Evolutionary conservation across 805 yeast genomes (phyloP).

Genomic region (Komagataella populi): DNA sequence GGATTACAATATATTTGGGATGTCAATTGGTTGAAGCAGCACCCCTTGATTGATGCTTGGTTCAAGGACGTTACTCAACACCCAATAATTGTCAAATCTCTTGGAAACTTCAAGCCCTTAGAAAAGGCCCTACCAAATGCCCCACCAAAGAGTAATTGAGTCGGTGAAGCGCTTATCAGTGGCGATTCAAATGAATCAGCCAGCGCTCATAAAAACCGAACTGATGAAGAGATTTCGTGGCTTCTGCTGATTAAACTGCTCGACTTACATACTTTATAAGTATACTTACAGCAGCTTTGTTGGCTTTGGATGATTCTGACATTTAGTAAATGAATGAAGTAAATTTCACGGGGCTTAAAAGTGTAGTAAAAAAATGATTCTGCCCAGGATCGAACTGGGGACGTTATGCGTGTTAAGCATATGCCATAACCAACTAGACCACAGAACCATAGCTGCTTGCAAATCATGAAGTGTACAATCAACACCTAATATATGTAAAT

Average conservation of each 20-base stretch:
- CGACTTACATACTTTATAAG: neutral
- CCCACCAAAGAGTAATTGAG: constrained; percentile 25
- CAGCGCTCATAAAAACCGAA: neutral
- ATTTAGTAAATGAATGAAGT: too few species aligned
- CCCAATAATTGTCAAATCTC: constrained; percentile 24
- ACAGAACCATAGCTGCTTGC: neutral
- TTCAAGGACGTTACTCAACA: constrained; percentile 23
- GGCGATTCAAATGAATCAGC: neutral
- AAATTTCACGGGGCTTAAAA: too few species aligned
- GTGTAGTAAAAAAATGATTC: neutral
- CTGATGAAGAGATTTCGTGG: neutral
- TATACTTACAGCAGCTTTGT: neutral
- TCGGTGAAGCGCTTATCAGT: neutral
- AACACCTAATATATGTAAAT: too few species aligned
- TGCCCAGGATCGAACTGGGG: constrained; percentile 99
- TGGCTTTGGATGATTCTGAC: neutral
- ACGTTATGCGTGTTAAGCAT: constrained; percentile 99
- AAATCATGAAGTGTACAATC: too few species aligned
- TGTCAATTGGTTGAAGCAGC: constrained; percentile 32
- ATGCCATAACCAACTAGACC: constrained; percentile 88
- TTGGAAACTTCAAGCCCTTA: constrained; percentile 34
- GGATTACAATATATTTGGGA: constrained; percentile 33
- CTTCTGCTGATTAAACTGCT: neutral
- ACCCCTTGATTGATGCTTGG: constrained; percentile 43
- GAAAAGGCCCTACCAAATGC: constrained; percentile 39